Evolutionary conservation across 306 rosid genomes (phyloP).

Genomic region (Hippophae rhamnoides): DNA sequence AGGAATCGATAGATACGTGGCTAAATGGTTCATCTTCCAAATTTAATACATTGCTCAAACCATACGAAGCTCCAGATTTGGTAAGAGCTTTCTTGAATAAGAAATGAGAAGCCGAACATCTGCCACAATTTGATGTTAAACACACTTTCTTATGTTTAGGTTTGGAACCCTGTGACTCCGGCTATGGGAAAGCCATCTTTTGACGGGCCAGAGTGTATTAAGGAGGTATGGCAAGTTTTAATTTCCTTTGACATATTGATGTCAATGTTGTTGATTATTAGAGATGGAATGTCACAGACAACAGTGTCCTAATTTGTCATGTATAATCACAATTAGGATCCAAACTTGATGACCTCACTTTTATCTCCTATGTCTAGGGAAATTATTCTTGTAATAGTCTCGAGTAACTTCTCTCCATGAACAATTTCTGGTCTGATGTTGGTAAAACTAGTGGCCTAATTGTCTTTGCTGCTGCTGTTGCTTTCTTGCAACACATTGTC

Average conservation of each 20-base stretch:
- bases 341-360: not conserved
- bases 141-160: conserved; percentile 26
- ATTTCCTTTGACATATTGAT: not conserved
- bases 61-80: conserved; percentile 67
- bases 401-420: not conserved
- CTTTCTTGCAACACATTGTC: no score
- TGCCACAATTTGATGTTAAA: conserved; percentile 3
- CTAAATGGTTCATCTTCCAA: conserved; percentile 45
- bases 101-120: conserved; percentile 3
- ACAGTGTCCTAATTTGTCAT: not conserved
- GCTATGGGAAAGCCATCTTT: conserved; percentile 80
- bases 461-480: no score
- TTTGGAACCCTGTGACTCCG: conserved; percentile 78
- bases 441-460: no score
- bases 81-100: conserved; percentile 30
- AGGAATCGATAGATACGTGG: conserved; percentile 63
- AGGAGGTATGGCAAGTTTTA: conserved; percentile 44
- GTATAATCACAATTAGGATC: not conserved
- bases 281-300: not conserved
- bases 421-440: not conserved
- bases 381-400: not conserved
- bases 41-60: conserved; percentile 49
- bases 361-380: not conserved
- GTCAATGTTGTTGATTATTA: not conserved
- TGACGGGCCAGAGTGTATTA: conserved; percentile 77